Evolutionary conservation across 1,139 yeast species (phyloP).

Genomic region (Lodderomyces margitis): DNA sequence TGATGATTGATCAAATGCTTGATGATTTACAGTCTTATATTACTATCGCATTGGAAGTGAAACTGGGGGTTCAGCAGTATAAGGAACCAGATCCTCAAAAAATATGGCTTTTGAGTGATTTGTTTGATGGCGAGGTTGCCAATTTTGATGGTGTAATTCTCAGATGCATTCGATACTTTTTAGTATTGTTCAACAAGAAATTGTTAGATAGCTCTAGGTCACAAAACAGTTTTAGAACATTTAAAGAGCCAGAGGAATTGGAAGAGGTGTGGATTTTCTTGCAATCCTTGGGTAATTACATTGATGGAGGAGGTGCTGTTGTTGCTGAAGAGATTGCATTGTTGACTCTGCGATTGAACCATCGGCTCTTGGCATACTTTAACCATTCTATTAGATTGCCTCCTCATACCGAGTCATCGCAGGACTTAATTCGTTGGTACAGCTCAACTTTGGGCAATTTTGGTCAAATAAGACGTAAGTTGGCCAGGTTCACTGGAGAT

Average conservation of each 20-base stretch:
- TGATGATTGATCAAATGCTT: conserved; percentile 94
- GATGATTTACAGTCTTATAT: conserved; percentile 81
- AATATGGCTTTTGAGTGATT: conserved; percentile 74
- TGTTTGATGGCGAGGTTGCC: conserved; percentile 53
- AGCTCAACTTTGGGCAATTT: conserved; percentile 80
- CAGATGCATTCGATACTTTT: conserved; percentile 71
- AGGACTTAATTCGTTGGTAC: conserved; percentile 77
- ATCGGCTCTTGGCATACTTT: conserved; percentile 68
- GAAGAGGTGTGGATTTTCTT: conserved; percentile 76
- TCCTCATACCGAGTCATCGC: conserved; percentile 39
- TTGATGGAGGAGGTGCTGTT: conserved; percentile 83
- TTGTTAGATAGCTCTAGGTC: conserved; percentile 73
- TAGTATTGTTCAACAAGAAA: conserved; percentile 71
- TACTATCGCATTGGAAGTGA: conserved; percentile 71
- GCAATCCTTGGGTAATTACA: conserved; percentile 65
- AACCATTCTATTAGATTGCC: conserved; percentile 71
- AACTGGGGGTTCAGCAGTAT: conserved; percentile 64
- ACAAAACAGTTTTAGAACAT: conserved; percentile 67
- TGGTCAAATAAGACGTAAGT: conserved; percentile 80
- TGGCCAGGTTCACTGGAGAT: conserved; percentile 72
- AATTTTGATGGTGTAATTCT: conserved; percentile 72
- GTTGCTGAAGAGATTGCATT: conserved; percentile 75
- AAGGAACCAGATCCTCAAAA: conserved; percentile 58
- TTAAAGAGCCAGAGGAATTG: conserved; percentile 88
- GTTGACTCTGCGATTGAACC: conserved; percentile 64